Evolutionary conservation across 768 basidiomycete species (phyloP).

Genomic region (Naganishia antarctica): DNA sequence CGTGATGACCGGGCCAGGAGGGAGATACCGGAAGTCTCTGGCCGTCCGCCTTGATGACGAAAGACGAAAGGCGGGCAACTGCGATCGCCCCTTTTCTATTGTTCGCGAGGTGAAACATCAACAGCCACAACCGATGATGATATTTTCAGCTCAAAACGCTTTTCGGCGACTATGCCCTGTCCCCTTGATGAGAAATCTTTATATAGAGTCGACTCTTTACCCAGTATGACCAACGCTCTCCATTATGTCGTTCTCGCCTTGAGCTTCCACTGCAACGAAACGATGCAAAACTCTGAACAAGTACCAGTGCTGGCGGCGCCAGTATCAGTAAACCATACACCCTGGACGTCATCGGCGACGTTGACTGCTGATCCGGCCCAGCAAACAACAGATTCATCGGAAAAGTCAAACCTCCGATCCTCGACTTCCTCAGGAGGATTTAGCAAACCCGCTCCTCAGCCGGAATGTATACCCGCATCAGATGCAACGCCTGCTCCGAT

Average conservation of each 20-base stretch:
- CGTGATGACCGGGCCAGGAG: too few species aligned
- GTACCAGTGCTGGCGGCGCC: neutral
- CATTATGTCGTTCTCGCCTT: neutral
- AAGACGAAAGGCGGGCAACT: slow-evolving; percentile 3
- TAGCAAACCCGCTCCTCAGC: neutral
- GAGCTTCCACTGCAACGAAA: too few species aligned
- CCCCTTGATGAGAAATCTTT: neutral
- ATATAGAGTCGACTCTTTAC: neutral
- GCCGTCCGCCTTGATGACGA: too few species aligned
- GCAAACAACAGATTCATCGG: neutral
- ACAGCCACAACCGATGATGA: slow-evolving; percentile 4
- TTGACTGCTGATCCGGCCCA: slow-evolving; percentile 1
- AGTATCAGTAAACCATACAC: neutral
- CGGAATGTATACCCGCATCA: slow-evolving; percentile 1
- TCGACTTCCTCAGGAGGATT: neutral
- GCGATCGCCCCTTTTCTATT: neutral
- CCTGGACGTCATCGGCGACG: slow-evolving; percentile 14
- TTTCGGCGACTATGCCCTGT: neutral
- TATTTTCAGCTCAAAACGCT: slow-evolving; percentile 2
- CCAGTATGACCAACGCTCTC: neutral
- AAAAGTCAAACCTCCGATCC: neutral
- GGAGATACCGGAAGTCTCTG: too few species aligned
- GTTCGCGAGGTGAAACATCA: slow-evolving; percentile 8
- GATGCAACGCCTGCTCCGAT: neutral
- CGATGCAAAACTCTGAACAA: neutral